Conservation (phyloP, 179 eudicot genomes). For the Corrigiola litoralis region DNA sequence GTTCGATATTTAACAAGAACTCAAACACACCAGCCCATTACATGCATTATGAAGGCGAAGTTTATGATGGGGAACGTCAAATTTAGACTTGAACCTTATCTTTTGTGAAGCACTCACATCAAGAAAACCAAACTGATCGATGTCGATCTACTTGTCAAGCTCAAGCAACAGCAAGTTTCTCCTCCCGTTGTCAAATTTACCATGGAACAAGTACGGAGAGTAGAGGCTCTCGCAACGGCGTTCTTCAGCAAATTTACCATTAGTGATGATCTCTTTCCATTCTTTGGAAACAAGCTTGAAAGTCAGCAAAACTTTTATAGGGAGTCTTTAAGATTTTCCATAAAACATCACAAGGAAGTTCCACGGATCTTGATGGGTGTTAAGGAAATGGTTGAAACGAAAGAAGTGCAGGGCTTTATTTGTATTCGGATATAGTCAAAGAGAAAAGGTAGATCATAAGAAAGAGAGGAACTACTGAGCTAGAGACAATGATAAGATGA, state of each 20-base stretch:
- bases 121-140: neutral
- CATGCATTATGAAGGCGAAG: constrained; percentile 1
- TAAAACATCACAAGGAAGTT: too few relatives aligned
- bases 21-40: constrained; percentile 8
- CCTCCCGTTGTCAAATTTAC: neutral
- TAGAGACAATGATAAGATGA: too few relatives aligned
- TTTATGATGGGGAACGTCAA: neutral
- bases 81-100: neutral
- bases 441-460: too few relatives aligned
- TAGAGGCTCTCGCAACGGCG: neutral
- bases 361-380: too few relatives aligned
- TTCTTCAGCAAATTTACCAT: neutral
- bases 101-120: neutral
- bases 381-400: too few relatives aligned
- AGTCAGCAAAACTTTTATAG: too few relatives aligned
- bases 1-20: neutral
- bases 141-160: neutral
- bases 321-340: too few relatives aligned
- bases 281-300: constrained; percentile 9
- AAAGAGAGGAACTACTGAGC: too few relatives aligned
- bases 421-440: too few relatives aligned
- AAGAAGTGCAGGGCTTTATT: too few relatives aligned
- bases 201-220: neutral
- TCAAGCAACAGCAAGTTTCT: constrained; percentile 1
- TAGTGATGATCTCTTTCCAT: constrained; percentile 8